phyloP scores from a whole-genome alignment of 2,329 filamentous ascomycete species.

The Penicillium sp. region DNA sequence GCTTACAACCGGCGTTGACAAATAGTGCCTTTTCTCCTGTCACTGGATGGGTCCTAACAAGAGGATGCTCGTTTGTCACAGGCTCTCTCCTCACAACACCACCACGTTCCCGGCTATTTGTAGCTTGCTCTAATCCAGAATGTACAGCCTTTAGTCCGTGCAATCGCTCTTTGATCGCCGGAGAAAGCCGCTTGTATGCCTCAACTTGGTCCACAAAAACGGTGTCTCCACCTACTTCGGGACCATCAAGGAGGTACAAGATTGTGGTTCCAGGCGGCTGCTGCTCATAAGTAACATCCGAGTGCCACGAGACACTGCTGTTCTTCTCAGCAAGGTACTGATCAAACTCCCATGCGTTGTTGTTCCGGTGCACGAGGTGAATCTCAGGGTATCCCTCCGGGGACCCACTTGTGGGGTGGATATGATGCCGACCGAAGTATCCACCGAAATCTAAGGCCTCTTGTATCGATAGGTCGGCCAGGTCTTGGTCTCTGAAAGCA shows the following conservation, averaged over 20 bases:
- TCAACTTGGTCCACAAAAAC: slow-evolving; percentile 74
- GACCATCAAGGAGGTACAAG: slow-evolving; percentile 77
- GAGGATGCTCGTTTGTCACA: slow-evolving; percentile 69
- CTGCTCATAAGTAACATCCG: slow-evolving; percentile 79
- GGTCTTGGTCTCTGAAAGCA: slow-evolving; percentile 59
- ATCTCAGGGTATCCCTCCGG: slow-evolving; percentile 72
- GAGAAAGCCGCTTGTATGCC: slow-evolving; percentile 76
- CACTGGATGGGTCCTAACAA: slow-evolving; percentile 54
- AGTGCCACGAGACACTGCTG: slow-evolving; percentile 81
- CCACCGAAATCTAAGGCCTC: slow-evolving; percentile 68
- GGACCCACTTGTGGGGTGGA: slow-evolving; percentile 75
- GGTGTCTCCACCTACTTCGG: slow-evolving; percentile 76
- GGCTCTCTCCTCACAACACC: slow-evolving; percentile 73
- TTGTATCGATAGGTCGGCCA: slow-evolving; percentile 65
- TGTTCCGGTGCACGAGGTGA: slow-evolving; percentile 73
- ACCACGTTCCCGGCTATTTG: slow-evolving; percentile 61
- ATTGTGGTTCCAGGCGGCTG: slow-evolving; percentile 91
- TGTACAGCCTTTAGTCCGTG: slow-evolving; percentile 78
- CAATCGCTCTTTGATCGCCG: slow-evolving; percentile 71
- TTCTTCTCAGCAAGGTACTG: slow-evolving; percentile 67
- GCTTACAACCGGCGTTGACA: slow-evolving; percentile 33
- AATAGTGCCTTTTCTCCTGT: slow-evolving; percentile 36
- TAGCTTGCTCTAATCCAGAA: slow-evolving; percentile 75
- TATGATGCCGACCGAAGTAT: slow-evolving; percentile 80
- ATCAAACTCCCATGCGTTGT: slow-evolving; percentile 57